Evolutionary conservation across 148 eudicot species (phyloP).

Genomic region (Hydrangea macrophylla): DNA sequence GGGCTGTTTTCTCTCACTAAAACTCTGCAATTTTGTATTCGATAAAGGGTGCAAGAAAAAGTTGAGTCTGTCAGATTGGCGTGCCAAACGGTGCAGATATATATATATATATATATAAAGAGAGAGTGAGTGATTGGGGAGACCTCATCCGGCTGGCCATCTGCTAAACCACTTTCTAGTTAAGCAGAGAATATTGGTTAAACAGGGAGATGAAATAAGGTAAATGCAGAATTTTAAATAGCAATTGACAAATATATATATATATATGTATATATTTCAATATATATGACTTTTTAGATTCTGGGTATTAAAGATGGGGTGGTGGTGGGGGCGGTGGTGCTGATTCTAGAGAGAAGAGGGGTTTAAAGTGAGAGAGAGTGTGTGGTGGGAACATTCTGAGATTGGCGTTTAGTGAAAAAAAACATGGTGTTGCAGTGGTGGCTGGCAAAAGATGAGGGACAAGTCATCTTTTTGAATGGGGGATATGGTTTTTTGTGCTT

Average conservation of each 20-base stretch:
- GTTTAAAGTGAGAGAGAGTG: constrained; percentile 7
- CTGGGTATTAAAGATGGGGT: constrained; percentile 5
- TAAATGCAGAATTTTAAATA: not conserved
- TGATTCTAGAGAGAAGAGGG: constrained; percentile 34
- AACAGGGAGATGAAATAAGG: constrained; percentile 6
- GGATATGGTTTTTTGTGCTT: too few relatives aligned
- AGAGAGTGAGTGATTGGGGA: constrained; percentile 7
- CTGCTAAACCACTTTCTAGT: constrained; percentile 9
- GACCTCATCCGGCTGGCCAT: not conserved
- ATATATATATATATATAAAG: too few relatives aligned
- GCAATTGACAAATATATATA: not conserved
- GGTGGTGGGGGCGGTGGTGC: constrained; percentile 29
- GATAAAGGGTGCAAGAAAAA: constrained; percentile 49
- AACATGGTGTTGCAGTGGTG: constrained; percentile 54
- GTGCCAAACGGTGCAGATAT: constrained; percentile 52
- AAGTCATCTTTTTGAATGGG: constrained; percentile 46
- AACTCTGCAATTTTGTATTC: constrained; percentile 26
- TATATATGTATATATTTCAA: too few relatives aligned
- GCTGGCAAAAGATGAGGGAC: constrained; percentile 60
- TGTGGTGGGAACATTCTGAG: constrained; percentile 40
- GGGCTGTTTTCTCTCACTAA: constrained; percentile 3
- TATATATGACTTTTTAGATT: constrained; percentile 3
- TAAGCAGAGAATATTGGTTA: not conserved
- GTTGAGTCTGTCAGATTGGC: constrained; percentile 66
- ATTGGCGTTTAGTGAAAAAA: constrained; percentile 53